Conservation (phyloP, 1,139 yeast genomes). For the Magnusiomyces ingens region DNA sequence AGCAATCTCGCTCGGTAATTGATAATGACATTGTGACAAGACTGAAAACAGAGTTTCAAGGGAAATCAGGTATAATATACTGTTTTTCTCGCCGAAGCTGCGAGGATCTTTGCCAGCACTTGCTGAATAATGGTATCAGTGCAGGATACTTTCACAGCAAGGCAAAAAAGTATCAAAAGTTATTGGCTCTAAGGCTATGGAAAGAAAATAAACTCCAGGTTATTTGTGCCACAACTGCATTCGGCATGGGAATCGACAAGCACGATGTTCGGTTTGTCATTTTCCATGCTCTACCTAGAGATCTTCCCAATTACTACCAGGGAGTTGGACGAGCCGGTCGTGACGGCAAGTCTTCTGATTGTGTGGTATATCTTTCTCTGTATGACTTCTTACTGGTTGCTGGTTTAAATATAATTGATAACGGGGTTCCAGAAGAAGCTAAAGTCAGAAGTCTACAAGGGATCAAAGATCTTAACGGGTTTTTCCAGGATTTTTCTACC, state of each 20-base stretch:
- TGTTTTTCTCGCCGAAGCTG: constrained; percentile 88
- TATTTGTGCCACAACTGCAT: constrained; percentile 94
- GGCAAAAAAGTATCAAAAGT: no score
- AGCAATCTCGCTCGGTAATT: no score
- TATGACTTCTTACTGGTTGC: no score
- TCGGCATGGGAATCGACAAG: constrained; percentile 98
- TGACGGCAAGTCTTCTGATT: constrained; percentile 77
- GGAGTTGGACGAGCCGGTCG: constrained; percentile 98
- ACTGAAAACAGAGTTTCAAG: constrained; percentile 46
- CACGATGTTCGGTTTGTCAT: constrained; percentile 89
- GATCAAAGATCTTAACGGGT: no score
- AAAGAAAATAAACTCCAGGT: constrained; percentile 64
- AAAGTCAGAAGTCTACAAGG: no score
- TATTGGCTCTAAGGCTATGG: constrained; percentile 82
- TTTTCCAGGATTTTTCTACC: no score
- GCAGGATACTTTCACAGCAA: constrained; percentile 72
- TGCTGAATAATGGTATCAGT: constrained; percentile 53
- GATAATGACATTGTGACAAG: no score
- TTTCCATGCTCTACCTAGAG: constrained; percentile 77
- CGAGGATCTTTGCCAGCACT: constrained; percentile 66
- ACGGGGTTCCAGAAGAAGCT: no score
- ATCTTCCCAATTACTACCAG: constrained; percentile 92
- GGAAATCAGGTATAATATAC: constrained; percentile 81
- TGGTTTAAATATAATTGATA: no score
- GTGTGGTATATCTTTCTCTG: constrained; percentile 65